phyloP scores from a whole-genome alignment of 352 stramenopile genomes.

The Saprolegnia diclina region DNA sequence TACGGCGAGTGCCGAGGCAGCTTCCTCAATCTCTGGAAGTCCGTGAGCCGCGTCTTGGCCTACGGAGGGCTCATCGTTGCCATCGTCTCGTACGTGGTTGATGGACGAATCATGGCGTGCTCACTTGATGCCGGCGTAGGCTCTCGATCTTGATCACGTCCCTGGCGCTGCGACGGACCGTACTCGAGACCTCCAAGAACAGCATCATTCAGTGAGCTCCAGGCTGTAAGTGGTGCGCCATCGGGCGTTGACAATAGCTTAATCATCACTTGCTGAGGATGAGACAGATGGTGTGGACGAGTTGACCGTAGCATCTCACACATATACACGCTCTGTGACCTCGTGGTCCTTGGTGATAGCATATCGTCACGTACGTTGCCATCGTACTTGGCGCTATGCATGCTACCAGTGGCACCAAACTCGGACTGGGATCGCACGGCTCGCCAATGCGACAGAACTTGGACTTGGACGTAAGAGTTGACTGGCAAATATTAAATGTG shows the following conservation, averaged over 20 bases:
- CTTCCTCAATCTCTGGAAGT: slow-evolving; percentile 11
- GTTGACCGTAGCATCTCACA: no score
- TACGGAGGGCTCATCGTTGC: slow-evolving; percentile 3
- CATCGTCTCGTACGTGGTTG: slow-evolving; percentile 16
- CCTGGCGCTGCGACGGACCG: neutral
- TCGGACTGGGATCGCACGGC: neutral
- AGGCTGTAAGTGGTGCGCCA: neutral
- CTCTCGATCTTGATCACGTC: slow-evolving; percentile 7
- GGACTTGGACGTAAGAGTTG: no score
- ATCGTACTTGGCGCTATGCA: no score
- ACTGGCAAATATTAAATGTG: no score
- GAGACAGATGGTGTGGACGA: no score
- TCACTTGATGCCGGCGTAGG: neutral
- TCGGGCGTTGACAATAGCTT: no score
- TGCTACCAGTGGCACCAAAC: no score
- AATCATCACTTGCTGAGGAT: no score
- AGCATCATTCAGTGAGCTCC: slow-evolving; percentile 10
- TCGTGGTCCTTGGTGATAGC: no score
- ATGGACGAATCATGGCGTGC: neutral
- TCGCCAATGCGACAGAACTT: neutral
- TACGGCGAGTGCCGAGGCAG: slow-evolving; percentile 16
- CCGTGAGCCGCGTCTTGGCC: slow-evolving; percentile 1
- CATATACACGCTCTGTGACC: no score
- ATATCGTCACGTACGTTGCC: no score
- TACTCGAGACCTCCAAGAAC: slow-evolving; percentile 7